These are phyloP conservation scores for Boletales sp. DNA, from an alignment of 768 basidiomycete genomes.

Conservation along the genomic window DNA sequence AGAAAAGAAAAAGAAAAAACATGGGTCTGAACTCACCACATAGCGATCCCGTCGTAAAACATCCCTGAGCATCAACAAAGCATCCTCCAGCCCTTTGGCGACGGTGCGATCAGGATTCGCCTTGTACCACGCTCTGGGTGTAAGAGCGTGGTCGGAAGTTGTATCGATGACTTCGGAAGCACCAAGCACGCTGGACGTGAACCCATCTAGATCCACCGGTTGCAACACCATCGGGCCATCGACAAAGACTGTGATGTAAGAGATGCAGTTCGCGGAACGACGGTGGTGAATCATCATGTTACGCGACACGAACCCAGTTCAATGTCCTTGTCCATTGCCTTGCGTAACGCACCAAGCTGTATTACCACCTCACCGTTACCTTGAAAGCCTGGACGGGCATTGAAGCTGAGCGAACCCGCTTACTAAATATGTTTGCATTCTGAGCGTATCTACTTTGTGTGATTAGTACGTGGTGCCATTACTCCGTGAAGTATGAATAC, in stretches of 20 bases:
- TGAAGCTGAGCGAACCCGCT: conserved; percentile 47
- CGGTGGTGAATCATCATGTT: background rate
- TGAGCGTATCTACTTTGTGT: conserved; percentile 55
- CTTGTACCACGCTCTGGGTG: conserved; percentile 73
- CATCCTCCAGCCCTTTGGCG: conserved; percentile 54
- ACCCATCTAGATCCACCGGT: conserved; percentile 54
- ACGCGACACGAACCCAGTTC: conserved; percentile 51
- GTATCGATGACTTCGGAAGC: conserved; percentile 34
- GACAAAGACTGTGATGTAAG: conserved; percentile 53
- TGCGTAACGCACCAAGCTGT: conserved; percentile 71
- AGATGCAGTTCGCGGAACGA: background rate
- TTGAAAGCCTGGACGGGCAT: background rate
- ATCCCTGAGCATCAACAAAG: conserved; percentile 51
- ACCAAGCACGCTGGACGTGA: conserved; percentile 31
- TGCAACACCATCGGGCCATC: conserved; percentile 67
- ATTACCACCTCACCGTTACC: background rate
- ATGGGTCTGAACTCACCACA: conserved; percentile 45
- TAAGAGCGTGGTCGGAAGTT: conserved; percentile 47
- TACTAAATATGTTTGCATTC: conserved; percentile 67
- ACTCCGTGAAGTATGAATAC: conserved; percentile 8
- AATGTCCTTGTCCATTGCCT: conserved; percentile 59
- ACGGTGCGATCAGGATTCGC: conserved; percentile 48
- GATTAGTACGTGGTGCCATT: background rate
- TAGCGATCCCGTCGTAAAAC: conserved; percentile 56
- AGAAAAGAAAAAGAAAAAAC: no score